Conservation (phyloP, 352 stramenopile species). For the Phytophthora europaea region DNA sequence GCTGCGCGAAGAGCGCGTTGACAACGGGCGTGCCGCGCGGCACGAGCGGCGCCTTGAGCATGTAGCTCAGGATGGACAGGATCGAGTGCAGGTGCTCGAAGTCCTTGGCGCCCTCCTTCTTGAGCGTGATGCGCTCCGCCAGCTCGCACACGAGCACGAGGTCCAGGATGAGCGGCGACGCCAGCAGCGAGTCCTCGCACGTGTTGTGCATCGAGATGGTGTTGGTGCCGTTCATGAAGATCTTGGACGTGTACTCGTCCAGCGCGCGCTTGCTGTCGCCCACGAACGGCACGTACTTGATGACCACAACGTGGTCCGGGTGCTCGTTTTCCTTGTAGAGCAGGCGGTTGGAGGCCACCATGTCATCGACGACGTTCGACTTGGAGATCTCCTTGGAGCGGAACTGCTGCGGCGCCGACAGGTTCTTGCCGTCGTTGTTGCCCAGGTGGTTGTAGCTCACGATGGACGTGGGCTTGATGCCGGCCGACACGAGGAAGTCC, state of each 20-base stretch:
- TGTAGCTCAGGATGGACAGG: conserved; percentile 98
- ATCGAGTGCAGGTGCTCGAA: conserved; percentile 98
- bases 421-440: conserved; percentile 99
- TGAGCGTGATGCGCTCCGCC: conserved; percentile 96
- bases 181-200: conserved; percentile 99
- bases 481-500: conserved; percentile 99
- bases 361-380: conserved; percentile 99
- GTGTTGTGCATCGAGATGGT: conserved; percentile 99
- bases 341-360: conserved; percentile 98
- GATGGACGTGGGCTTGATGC: conserved; percentile 99
- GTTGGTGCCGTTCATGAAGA: conserved; percentile 99
- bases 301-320: conserved; percentile 99
- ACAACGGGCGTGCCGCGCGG: conserved; percentile 98
- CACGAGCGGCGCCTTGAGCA: conserved; percentile 99
- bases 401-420: conserved; percentile 99
- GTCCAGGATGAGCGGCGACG: conserved; percentile 98
- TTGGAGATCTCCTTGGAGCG: conserved; percentile 99
- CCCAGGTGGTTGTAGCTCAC: conserved; percentile 99
- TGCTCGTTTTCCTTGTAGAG: conserved; percentile 99
- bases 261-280: conserved; percentile 99
- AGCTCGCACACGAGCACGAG: conserved; percentile 98
- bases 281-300: conserved; percentile 99
- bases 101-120: conserved; percentile 88
- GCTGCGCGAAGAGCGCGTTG: conserved; percentile 99
- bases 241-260: conserved; percentile 99